Conservation (phyloP, 2,329 filamentous ascomycete genomes). For the Fusarium ambrosium region DNA sequence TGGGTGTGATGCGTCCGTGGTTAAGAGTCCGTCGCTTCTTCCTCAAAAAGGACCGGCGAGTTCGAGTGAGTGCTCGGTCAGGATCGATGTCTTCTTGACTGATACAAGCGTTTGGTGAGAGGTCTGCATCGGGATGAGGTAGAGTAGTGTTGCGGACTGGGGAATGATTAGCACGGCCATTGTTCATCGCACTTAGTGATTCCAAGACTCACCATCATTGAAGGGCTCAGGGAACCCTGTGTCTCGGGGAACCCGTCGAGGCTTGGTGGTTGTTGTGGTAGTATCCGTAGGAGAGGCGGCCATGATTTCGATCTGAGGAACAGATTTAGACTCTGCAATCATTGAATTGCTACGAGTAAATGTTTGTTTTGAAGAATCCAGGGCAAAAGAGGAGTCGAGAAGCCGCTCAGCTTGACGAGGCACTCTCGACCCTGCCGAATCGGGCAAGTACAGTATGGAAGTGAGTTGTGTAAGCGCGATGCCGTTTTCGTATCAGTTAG, state of each 20-base stretch:
- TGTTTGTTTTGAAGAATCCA: constrained; percentile 2
- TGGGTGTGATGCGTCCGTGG: constrained; percentile 59
- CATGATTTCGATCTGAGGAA: constrained; percentile 48
- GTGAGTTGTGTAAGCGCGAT: constrained; percentile 45
- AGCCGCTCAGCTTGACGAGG: constrained; percentile 31
- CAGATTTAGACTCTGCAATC: constrained; percentile 20
- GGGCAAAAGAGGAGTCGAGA: constrained; percentile 10
- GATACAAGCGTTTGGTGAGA: constrained; percentile 69
- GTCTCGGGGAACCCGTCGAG: constrained; percentile 52
- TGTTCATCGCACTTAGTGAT: not conserved
- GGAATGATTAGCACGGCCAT: constrained; percentile 13
- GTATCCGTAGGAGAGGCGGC: constrained; percentile 41
- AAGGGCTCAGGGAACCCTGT: constrained; percentile 68
- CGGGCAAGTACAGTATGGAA: constrained; percentile 37
- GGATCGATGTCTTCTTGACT: constrained; percentile 66
- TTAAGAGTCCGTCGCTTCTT: constrained; percentile 61
- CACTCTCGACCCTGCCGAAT: constrained; percentile 39
- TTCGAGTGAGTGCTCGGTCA: constrained; percentile 57
- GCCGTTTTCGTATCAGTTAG: constrained; percentile 38
- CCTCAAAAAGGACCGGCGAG: constrained; percentile 61
- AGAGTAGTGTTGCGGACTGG: constrained; percentile 70
- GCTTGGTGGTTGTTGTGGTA: constrained; percentile 41
- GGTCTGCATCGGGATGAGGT: constrained; percentile 72
- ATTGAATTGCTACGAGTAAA: constrained; percentile 9
- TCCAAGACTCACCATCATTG: constrained; percentile 57